Percentiles rank a stretch among this genome's conserved stretches.
Conservation (phyloP, 2,329 filamentous ascomycete species). For the Thermoascus crustaceus region DNA sequence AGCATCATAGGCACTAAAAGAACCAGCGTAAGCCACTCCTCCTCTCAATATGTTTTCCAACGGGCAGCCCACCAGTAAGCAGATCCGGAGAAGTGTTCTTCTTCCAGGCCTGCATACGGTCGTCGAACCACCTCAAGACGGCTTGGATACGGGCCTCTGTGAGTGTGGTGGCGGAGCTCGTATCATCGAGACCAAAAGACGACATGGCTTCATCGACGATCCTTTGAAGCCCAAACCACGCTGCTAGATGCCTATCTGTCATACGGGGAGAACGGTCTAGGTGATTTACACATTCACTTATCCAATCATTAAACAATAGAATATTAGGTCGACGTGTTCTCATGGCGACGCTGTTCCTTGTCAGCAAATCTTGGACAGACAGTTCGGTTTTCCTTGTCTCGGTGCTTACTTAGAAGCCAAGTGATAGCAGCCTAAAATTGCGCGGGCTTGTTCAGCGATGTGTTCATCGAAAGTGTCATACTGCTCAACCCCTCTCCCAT, state of each 20-base stretch:
- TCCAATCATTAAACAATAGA: constrained; percentile 29
- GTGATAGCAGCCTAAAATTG: constrained; percentile 27
- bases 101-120: constrained; percentile 26
- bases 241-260: constrained; percentile 23
- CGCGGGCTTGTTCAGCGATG: constrained; percentile 27
- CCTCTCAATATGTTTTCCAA: neutral
- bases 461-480: constrained; percentile 17
- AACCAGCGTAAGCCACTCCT: neutral
- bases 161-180: constrained; percentile 21
- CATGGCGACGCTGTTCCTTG: constrained; percentile 23
- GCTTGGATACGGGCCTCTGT: constrained; percentile 27
- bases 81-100: constrained; percentile 20
- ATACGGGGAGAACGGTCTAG: constrained; percentile 22
- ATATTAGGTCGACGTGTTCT: constrained; percentile 29
- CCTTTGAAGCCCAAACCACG: constrained; percentile 27
- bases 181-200: constrained; percentile 29
- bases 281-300: constrained; percentile 24
- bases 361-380: constrained; percentile 1
- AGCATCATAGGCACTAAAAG: constrained; percentile 20
- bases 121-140: constrained; percentile 28
- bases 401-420: constrained; percentile 22
- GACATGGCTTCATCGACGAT: constrained; percentile 28
- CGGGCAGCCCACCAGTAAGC: constrained; percentile 18
- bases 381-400: neutral
- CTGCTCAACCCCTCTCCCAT: constrained; percentile 7